Conservation (phyloP, 2,329 filamentous ascomycete species). For the Colletotrichum magnum region DNA sequence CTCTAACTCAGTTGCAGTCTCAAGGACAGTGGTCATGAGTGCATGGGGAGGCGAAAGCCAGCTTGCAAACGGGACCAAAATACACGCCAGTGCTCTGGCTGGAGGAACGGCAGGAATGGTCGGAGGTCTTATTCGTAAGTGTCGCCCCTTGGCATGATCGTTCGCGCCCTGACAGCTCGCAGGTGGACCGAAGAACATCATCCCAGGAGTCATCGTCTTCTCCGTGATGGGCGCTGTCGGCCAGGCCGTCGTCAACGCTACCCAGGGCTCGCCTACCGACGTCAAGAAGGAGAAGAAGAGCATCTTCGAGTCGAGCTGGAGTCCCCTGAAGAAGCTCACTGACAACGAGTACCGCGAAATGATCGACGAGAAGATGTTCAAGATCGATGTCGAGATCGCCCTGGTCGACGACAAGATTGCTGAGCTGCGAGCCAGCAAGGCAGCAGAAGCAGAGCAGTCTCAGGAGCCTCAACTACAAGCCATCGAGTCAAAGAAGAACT, state of each 20-base stretch:
- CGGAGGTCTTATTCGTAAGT: slow-evolving; percentile 69
- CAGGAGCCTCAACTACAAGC: background rate
- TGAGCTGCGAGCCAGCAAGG: slow-evolving; percentile 47
- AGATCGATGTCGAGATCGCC: slow-evolving; percentile 82
- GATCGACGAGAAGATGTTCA: slow-evolving; percentile 78
- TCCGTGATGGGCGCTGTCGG: slow-evolving; percentile 58
- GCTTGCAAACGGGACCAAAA: slow-evolving; percentile 70
- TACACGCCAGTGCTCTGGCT: slow-evolving; percentile 77
- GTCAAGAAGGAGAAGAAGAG: slow-evolving; percentile 55
- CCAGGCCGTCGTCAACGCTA: slow-evolving; percentile 54
- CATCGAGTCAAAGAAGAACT: background rate
- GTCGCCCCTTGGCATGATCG: background rate
- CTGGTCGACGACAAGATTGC: slow-evolving; percentile 82
- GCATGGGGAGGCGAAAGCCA: slow-evolving; percentile 65
- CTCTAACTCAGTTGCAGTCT: slow-evolving; percentile 55
- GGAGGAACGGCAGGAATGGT: slow-evolving; percentile 78
- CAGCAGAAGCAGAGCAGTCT: background rate
- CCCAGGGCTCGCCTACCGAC: slow-evolving; percentile 40
- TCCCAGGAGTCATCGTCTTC: slow-evolving; percentile 66
- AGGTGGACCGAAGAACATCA: slow-evolving; percentile 68
- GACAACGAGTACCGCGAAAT: slow-evolving; percentile 81
- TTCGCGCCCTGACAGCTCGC: slow-evolving; percentile 32
- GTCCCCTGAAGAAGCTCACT: slow-evolving; percentile 77
- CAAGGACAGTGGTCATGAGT: slow-evolving; percentile 62
- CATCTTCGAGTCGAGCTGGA: slow-evolving; percentile 74